A percentile compares a stretch with the other conserved stretches of the same genome.
Conservation (phyloP, 805 yeast species). For the Metschnikowia anglica region DNA sequence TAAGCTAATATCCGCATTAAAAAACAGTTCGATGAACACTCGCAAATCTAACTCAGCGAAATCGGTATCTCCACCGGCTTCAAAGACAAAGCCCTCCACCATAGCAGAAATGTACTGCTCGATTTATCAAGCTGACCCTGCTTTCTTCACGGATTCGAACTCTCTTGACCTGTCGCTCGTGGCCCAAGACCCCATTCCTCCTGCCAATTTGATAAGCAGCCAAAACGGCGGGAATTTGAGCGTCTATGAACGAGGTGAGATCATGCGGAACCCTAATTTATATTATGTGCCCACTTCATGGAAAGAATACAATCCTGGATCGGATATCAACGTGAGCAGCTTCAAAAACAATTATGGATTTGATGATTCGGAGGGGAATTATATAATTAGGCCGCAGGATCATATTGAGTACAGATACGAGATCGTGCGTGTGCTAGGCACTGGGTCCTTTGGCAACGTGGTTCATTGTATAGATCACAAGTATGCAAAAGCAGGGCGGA, state of each 20-base stretch:
- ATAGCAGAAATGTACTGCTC: slow-evolving; percentile 23
- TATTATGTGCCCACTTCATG: slow-evolving; percentile 48
- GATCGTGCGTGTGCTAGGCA: slow-evolving; percentile 58
- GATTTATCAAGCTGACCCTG: slow-evolving; percentile 29
- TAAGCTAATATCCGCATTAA: not conserved
- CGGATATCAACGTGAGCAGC: slow-evolving; percentile 37
- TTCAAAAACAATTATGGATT: slow-evolving; percentile 59
- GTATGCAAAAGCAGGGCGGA: slow-evolving; percentile 16
- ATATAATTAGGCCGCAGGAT: slow-evolving; percentile 54
- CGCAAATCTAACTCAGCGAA: not conserved
- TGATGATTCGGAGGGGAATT: slow-evolving; percentile 69
- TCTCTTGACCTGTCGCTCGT: slow-evolving; percentile 8
- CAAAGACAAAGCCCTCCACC: slow-evolving; percentile 14
- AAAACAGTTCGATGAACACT: not conserved
- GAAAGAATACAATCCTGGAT: slow-evolving; percentile 9
- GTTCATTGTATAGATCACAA: slow-evolving; percentile 68
- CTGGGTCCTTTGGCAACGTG: slow-evolving; percentile 83
- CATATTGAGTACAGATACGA: slow-evolving; percentile 77
- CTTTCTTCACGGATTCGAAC: slow-evolving; percentile 23
- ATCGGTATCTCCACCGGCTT: slow-evolving; percentile 1
- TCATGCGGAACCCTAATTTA: slow-evolving; percentile 47
- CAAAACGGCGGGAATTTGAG: slow-evolving; percentile 31
- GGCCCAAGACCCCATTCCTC: slow-evolving; percentile 6
- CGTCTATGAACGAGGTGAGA: slow-evolving; percentile 61
- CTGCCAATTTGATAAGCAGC: slow-evolving; percentile 9